Percentiles rank a stretch among this genome's conserved stretches.
Conservation (phyloP, 345 rosid species). For the Citrus inodora region DNA sequence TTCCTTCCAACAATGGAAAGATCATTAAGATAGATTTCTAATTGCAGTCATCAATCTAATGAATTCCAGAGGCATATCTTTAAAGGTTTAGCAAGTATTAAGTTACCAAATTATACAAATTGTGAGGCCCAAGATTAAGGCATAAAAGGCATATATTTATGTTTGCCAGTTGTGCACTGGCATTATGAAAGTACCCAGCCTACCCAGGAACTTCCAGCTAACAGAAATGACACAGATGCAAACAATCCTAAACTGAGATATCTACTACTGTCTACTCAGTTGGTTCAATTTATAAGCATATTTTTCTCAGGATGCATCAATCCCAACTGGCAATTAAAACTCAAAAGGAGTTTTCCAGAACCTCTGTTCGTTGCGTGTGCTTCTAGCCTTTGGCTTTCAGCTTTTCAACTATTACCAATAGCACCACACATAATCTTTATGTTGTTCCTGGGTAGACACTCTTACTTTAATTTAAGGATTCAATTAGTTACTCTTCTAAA, state of each 20-base stretch:
- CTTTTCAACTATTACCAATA: neutral
- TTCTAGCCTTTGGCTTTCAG: neutral
- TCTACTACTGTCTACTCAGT: neutral
- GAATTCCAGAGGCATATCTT: neutral
- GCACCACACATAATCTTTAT: neutral
- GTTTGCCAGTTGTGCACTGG: neutral
- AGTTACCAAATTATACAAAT: neutral
- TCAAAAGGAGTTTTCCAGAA: neutral
- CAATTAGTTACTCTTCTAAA: neutral
- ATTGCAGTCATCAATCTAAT: neutral
- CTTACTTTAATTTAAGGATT: neutral
- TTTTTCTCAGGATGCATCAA: neutral
- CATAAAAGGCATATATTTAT: neutral
- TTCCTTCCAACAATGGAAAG: neutral
- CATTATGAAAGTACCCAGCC: neutral
- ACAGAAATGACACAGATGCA: neutral
- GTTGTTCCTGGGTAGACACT: neutral
- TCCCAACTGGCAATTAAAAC: neutral
- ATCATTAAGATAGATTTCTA: neutral
- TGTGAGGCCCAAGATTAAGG: neutral
- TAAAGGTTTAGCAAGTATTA: neutral
- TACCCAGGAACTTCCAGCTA: neutral
- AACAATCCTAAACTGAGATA: neutral
- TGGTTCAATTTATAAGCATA: neutral
- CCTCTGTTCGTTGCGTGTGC: neutral